Base-by-base conservation (phyloP, 139 green algal species). In the Chlamydomonas urium region DNA sequence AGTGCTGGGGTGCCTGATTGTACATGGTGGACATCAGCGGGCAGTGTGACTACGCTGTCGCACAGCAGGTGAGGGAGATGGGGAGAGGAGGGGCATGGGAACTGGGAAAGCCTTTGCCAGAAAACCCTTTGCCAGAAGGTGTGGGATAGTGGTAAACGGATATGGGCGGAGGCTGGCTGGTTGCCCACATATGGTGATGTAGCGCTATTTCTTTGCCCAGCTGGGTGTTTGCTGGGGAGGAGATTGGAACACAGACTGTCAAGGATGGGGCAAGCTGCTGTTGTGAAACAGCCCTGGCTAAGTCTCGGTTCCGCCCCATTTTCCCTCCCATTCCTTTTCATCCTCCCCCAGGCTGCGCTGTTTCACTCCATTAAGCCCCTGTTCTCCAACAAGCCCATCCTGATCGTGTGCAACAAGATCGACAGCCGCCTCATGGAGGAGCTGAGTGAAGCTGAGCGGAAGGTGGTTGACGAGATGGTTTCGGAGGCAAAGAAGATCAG, bases 301-400 rank as follows among this genome's bases (percentile, higher is more conserved):
- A n/a, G n/a, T n/a, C n/a, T n/a, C n/a, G n/a, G n/a, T n/a, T n/a
- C n/a, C n/a, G n/a, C n/a, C n/a, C n/a, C n/a, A n/a, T n/a, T n/a
- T n/a, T n/a, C n/a, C n/a, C n/a, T n/a, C n/a, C n/a, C 42, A 24
- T 24, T 14, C 42, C 14, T 14, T 50, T 50, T 50, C 42, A 24
- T 95, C 50, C 57, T 67, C 32, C 80, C 92, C 72, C 92, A 97
- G 81, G 90, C 94, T 5, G 87, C 86, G 8, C 91, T 99, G 8
- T 99, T 99, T 88, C 90, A 98, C 83, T 87, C 78, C 76, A 97
- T 99, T 85, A 98, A 97, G 86, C 94, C 96, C 1, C 87, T 99
- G 17, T 99, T 99, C 79, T 83, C 88, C 69, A 97, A 97, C 88
- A 99, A 99, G 89, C 96, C 96, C 36, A 86, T 99, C 58, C 73